A percentile compares a stretch with the other conserved stretches of the same genome.
Evolutionary conservation across 495 filamentous ascomycete genomes (phyloP).

Genomic region (Hypoxylon subgilvum): DNA sequence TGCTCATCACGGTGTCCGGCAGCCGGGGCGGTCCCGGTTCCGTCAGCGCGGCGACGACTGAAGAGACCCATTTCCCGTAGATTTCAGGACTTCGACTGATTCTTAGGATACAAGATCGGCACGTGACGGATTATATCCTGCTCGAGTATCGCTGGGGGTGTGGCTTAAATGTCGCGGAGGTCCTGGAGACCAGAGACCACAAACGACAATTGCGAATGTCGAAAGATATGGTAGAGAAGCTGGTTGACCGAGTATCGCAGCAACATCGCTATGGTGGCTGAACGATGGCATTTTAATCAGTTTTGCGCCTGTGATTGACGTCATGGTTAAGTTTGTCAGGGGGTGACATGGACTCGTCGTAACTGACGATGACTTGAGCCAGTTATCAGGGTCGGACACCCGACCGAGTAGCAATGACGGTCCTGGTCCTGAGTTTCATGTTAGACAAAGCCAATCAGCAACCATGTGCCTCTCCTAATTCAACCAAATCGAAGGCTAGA

Average conservation of each 20-base stretch:
- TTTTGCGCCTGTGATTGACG: conserved; percentile 13
- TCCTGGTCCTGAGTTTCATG: not conserved
- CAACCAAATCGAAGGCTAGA: conserved; percentile 6
- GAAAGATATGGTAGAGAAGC: not conserved
- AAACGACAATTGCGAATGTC: not conserved
- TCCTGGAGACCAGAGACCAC: not conserved
- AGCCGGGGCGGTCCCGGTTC: not conserved
- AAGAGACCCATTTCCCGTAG: conserved; percentile 38
- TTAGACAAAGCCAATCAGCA: conserved; percentile 22
- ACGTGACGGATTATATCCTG: not conserved
- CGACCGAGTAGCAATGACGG: not conserved
- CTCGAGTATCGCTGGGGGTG: not conserved
- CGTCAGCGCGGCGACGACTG: conserved; percentile 29
- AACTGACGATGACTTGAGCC: conserved; percentile 12
- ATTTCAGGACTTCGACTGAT: too few relatives aligned
- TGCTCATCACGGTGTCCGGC: conserved; percentile 20
- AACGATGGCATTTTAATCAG: not conserved
- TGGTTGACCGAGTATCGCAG: not conserved
- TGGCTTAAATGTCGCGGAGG: not conserved
- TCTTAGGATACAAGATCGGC: too few relatives aligned
- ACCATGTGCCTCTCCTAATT: not conserved
- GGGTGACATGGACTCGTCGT: conserved; percentile 12
- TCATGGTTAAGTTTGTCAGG: conserved; percentile 22
- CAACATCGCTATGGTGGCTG: not conserved
- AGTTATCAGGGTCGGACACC: conserved; percentile 11